phyloP scores from a whole-genome alignment of 164 flowering plant species.

The Vitis amurensis region DNA sequence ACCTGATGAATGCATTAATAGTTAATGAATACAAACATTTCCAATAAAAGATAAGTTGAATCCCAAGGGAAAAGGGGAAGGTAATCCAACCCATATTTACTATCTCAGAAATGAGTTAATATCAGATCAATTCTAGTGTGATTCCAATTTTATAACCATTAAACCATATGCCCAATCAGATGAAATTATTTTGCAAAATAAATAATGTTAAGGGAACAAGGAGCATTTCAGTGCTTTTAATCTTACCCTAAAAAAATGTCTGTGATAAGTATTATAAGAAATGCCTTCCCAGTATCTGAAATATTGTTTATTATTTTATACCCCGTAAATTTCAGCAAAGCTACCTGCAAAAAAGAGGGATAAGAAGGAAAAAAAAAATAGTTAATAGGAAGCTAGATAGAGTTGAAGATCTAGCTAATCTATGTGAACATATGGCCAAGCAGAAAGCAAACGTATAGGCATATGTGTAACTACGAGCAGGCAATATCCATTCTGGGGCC shows the following conservation, averaged over 20 bases:
- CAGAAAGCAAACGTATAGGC: not conserved
- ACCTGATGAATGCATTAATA: no score
- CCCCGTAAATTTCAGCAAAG: constrained; percentile 96
- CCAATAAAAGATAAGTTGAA: no score
- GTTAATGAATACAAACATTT: no score
- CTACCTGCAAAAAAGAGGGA: constrained; percentile 62
- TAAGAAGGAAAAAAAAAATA: not conserved
- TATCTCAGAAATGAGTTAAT: no score
- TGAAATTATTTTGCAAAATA: no score
- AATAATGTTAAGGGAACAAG: not conserved
- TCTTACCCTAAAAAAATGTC: constrained; percentile 95
- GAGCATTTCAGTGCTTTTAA: not conserved
- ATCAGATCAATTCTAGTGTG: no score
- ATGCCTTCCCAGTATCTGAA: constrained; percentile 94
- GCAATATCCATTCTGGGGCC: not conserved
- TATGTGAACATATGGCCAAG: not conserved
- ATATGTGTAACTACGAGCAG: not conserved
- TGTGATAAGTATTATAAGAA: constrained; percentile 83
- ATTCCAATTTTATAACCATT: no score
- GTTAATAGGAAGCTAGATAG: not conserved
- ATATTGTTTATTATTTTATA: constrained; percentile 82
- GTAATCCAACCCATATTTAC: no score
- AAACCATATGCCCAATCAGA: no score
- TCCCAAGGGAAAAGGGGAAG: no score
- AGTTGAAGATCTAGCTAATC: not conserved